Evolutionary conservation across 805 yeast species (phyloP).

Genomic region (Candida maesae): DNA sequence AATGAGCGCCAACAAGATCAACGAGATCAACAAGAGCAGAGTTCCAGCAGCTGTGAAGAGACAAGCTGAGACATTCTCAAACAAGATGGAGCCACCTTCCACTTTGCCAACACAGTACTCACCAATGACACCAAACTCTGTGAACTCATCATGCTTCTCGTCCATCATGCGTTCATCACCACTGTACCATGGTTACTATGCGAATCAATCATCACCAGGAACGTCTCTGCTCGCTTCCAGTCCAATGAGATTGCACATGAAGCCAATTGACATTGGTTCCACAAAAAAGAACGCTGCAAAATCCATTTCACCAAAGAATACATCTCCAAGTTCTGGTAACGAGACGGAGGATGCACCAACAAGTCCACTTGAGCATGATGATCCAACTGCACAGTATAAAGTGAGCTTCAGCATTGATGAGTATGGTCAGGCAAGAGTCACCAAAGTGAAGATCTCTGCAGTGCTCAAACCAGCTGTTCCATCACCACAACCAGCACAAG

Average conservation of each 20-base stretch:
- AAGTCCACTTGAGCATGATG: neutral
- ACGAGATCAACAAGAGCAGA: slow-evolving; percentile 16
- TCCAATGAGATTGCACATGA: slow-evolving; percentile 25
- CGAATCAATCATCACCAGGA: slow-evolving; percentile 22
- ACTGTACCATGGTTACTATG: slow-evolving; percentile 27
- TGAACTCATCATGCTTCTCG: slow-evolving; percentile 25
- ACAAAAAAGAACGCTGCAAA: slow-evolving; percentile 1
- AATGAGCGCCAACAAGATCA: slow-evolving; percentile 16
- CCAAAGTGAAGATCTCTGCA: slow-evolving; percentile 10
- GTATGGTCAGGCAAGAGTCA: slow-evolving; percentile 24
- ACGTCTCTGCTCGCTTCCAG: slow-evolving; percentile 20
- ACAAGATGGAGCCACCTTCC: slow-evolving; percentile 5
- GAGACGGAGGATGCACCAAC: neutral
- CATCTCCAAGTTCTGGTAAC: neutral
- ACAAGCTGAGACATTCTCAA: neutral
- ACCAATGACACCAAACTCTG: slow-evolving; percentile 26
- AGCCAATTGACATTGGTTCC: slow-evolving; percentile 19
- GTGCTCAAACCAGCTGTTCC: neutral
- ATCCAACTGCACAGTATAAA: slow-evolving; percentile 8
- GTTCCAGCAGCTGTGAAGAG: slow-evolving; percentile 5
- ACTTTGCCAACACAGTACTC: slow-evolving; percentile 17
- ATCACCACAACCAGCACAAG: slow-evolving; percentile 7
- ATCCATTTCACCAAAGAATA: neutral
- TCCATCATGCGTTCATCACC: slow-evolving; percentile 30
- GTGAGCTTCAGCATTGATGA: slow-evolving; percentile 24